These are phyloP conservation scores for Rhodotorula sp. DNA, from an alignment of 1,284 basidiomycete genomes.

Conservation along the genomic window DNA sequence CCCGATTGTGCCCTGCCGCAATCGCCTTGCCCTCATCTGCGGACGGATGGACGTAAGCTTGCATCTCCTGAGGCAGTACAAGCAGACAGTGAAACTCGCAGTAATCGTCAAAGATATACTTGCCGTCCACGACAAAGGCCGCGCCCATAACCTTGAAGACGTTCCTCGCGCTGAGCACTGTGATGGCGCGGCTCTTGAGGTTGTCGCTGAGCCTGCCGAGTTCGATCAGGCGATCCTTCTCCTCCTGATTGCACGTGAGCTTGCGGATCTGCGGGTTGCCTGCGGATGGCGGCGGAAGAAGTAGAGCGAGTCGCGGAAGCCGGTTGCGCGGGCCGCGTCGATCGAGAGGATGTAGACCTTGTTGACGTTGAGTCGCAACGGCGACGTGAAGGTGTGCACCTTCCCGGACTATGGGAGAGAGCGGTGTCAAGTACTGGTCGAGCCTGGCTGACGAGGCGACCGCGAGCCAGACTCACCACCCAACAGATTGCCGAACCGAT, in stretches of 20 bases:
- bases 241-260: slow-evolving; percentile 76
- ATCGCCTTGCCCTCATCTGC: slow-evolving; percentile 45
- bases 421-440: neutral
- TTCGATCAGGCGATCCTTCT: slow-evolving; percentile 88
- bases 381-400: slow-evolving; percentile 78
- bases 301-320: slow-evolving; percentile 93
- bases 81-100: too few species aligned
- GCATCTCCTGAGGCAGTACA: too few species aligned
- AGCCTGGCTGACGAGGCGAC: neutral
- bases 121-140: slow-evolving; percentile 82
- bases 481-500: slow-evolving; percentile 84
- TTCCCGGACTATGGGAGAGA: slow-evolving; percentile 72
- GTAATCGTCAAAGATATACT: slow-evolving; percentile 92
- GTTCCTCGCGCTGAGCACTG: slow-evolving; percentile 86
- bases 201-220: slow-evolving; percentile 84
- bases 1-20: slow-evolving; percentile 42
- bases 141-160: slow-evolving; percentile 93
- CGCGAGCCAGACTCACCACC: slow-evolving; percentile 60
- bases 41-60: too few species aligned
- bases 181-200: slow-evolving; percentile 85
- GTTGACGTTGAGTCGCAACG: slow-evolving; percentile 72
- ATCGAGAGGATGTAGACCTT: slow-evolving; percentile 93
- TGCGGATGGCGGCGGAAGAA: slow-evolving; percentile 95
- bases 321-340: slow-evolving; percentile 91
- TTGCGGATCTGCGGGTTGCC: slow-evolving; percentile 87